A percentile compares a stretch with the other conserved stretches of the same genome.
Evolutionary conservation across 1,284 basidiomycete species (phyloP).

Genomic region (Ustilago bromivora): DNA sequence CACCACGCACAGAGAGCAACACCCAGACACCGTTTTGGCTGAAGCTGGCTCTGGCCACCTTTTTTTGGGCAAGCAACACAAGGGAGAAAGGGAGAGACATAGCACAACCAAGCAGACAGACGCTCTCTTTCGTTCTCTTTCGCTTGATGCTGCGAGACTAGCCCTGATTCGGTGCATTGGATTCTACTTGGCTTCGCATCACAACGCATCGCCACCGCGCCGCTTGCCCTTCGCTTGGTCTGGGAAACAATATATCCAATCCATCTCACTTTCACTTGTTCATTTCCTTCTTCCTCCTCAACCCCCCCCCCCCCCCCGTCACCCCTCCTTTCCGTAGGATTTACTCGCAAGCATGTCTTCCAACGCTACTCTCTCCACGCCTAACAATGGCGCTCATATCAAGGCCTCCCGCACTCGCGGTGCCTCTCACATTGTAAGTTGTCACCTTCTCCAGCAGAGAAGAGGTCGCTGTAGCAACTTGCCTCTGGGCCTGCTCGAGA

Average conservation of each 20-base stretch:
- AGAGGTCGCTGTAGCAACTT: background rate
- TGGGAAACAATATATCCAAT: slow-evolving; percentile 17
- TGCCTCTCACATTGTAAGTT: slow-evolving; percentile 68
- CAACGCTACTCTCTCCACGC: slow-evolving; percentile 61
- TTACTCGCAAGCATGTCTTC: slow-evolving; percentile 45
- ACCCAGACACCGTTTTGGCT: background rate
- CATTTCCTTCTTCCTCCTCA: slow-evolving; percentile 2
- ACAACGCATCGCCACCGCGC: slow-evolving; percentile 20
- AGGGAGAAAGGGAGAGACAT: slow-evolving; percentile 2
- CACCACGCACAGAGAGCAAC: background rate
- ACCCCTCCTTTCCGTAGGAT: background rate
- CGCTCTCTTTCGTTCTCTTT: too few relatives aligned
- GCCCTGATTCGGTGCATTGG: slow-evolving; percentile 16
- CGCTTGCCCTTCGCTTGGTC: background rate
- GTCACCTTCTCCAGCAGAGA: background rate
- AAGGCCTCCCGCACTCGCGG: slow-evolving; percentile 67
- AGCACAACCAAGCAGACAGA: too few relatives aligned
- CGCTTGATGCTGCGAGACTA: background rate
- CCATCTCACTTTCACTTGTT: background rate
- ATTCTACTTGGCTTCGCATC: slow-evolving; percentile 1
- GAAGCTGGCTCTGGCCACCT: slow-evolving; percentile 24
- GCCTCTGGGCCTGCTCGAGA: background rate
- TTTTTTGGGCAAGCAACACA: slow-evolving; percentile 4
- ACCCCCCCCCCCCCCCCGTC: background rate
- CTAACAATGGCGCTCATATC: slow-evolving; percentile 60